A percentile compares a stretch with the other conserved stretches of the same genome.
These are phyloP conservation scores for Cryptococcus hybrid DNA, from an alignment of 1,284 basidiomycete genomes.

Conservation along the genomic window DNA sequence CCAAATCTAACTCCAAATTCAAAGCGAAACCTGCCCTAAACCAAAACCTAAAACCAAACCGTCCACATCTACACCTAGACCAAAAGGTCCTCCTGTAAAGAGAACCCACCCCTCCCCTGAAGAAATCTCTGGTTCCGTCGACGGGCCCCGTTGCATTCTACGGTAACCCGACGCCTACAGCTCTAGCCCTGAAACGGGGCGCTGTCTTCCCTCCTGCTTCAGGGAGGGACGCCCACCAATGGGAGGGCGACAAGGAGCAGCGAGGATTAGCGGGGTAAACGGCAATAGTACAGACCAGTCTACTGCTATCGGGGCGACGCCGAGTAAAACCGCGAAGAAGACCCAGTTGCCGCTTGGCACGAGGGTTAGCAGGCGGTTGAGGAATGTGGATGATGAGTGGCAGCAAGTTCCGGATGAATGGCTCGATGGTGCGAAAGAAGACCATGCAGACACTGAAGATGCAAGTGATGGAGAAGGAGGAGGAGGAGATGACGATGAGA, in stretches of 20 bases:
- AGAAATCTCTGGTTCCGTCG: conserved; percentile 25
- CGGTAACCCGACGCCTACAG: conserved; percentile 39
- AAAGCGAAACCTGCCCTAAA: conserved; percentile 21
- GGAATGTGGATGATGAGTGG: conserved; percentile 46
- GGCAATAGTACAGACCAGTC: not conserved
- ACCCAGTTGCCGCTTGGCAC: conserved; percentile 24
- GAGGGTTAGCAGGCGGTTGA: conserved; percentile 33
- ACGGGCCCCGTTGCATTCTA: conserved; percentile 38
- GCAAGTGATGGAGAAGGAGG: not conserved
- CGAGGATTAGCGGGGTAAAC: not conserved
- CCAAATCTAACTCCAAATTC: conserved; percentile 15
- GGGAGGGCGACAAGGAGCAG: conserved; percentile 8
- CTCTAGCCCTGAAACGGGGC: conserved; percentile 35
- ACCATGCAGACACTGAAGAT: not conserved
- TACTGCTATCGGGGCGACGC: too few relatives aligned
- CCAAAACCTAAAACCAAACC: conserved; percentile 9
- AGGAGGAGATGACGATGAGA: conserved; percentile 29
- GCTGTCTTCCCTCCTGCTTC: not conserved
- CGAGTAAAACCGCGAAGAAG: too few relatives aligned
- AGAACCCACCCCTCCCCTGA: not conserved
- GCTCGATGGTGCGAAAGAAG: conserved; percentile 19
- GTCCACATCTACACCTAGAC: conserved; percentile 11
- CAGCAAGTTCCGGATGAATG: conserved; percentile 50
- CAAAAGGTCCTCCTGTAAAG: conserved; percentile 4
- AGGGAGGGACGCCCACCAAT: not conserved